Base-by-base conservation (phyloP, 1,284 basidiomycete genomes). In the Peniophora sp. region DNA sequence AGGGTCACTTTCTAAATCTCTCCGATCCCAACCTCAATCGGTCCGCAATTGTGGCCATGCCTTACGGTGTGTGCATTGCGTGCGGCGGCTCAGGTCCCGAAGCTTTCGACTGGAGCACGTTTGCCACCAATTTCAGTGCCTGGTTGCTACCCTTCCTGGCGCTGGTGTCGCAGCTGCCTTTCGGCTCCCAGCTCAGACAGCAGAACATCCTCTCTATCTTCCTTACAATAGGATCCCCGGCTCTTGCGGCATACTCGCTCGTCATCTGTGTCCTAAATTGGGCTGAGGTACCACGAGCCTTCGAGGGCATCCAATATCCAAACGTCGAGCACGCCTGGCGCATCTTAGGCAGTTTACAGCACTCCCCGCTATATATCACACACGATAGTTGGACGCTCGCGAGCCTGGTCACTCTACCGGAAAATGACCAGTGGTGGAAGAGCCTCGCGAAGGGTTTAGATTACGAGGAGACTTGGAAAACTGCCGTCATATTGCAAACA, bases 201-300 rank as follows among this genome's bases (percentile, higher is more conserved):
- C 65, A 68, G 35, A 67, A 69, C 50, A 56, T 69, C 14, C 53
- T 64, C 24, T 63, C 64, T 2, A 60, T 66, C 34, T 24, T 69
- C 2, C 44, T 55, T 17, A 45, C 54, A 0, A 56, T 72, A 20
- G 70, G 71, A 6, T 71, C 69, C 0, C 70, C 71, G 6, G 62
- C 63, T 1, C 57, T 71, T 2, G 71, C 70, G 2, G 66, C 64
- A 1, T 71, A 70, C 53, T 70, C 70, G 1, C 58, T 70, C 5
- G 61, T 59, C 3, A 50, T 71, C 20, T 70, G 70, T 1, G 63
- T 66, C 3, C 63, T 71, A n/a, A 69, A 71, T 47, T 58, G 61
- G 1, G 59, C 63, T 19, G 70, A 66, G 65, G 57, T 72, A 25
- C 55, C 63, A 0, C 58, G 59, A 17, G 60, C 61, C 2, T 69